Base-by-base conservation (phyloP, 805 yeast genomes). In the Teunomyces atbi region DNA sequence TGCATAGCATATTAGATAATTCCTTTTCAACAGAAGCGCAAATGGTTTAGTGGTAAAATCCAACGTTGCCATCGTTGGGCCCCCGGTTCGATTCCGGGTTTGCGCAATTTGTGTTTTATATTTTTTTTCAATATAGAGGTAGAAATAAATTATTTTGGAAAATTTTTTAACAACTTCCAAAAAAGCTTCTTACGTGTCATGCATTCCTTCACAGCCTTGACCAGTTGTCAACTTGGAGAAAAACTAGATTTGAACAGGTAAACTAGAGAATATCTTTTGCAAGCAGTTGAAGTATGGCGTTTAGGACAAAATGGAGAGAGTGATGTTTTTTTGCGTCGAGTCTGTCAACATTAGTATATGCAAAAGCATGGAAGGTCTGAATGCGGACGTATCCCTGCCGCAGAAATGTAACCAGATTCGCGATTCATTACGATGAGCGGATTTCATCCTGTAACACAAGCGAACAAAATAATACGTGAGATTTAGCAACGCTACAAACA, bases 51-150 rank as follows among this genome's bases (percentile, higher is more conserved):
- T 36, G 39, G 39, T 36, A 36, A 36, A 36, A 36, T 36, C 39
- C 39, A 36, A 36, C 39, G 39, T 36, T 36, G 39, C 39, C 39
- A 36, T 36, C 39, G 39, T 36, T 36, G 39, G 39, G 39, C 39
- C 39, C 39, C 39, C 39, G 39, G 39, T 35, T 35, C 39, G 39
- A 35, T 35, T 35, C 39, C 39, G 39, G 39, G 39, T 35, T 35
- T 35, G 39, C 39, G 39, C 39, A 35, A 3, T 21, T 5, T 20
- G 19, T 11, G 19, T n/a, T 13, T 6, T 1, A 11, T n/a, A 6
- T 28, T 29, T n/a, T 29, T 13, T 29, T n/a, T 29, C 8, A 23
- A 11, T 23, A 4, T 23, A 7, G 11, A 8, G 26, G 11, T 23
- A 7, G 26, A 23, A 11, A 8, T 23, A 8, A 10, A 23, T 23